Conservation (phyloP, 2,329 filamentous ascomycete species). For the Cercospora brassicicola region DNA sequence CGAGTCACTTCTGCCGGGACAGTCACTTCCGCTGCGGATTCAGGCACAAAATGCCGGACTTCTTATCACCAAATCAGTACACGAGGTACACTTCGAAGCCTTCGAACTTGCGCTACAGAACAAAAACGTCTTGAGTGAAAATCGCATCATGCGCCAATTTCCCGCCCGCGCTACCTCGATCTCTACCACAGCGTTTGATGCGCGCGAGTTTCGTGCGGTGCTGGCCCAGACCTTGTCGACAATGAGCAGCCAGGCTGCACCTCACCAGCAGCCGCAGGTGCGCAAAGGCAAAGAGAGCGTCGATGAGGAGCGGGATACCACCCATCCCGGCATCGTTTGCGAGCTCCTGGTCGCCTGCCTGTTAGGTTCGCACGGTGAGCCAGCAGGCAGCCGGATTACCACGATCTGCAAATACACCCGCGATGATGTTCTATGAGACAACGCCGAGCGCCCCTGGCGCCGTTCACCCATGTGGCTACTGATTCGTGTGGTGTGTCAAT, state of each 20-base stretch:
- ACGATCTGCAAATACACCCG: slow-evolving; percentile 58
- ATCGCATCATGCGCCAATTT: slow-evolving; percentile 60
- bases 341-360: slow-evolving; percentile 52
- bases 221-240: slow-evolving; percentile 23
- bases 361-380: slow-evolving; percentile 2
- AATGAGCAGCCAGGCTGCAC: slow-evolving; percentile 22
- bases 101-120: slow-evolving; percentile 61
- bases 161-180: slow-evolving; percentile 55
- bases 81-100: slow-evolving; percentile 54
- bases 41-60: slow-evolving; percentile 31
- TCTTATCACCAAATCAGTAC: slow-evolving; percentile 22
- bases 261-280: slow-evolving; percentile 24
- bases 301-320: slow-evolving; percentile 60
- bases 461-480: slow-evolving; percentile 63
- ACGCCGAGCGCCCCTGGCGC: slow-evolving; percentile 58
- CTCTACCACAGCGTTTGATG: slow-evolving; percentile 24
- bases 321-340: slow-evolving; percentile 58
- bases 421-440: slow-evolving; percentile 59
- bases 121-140: slow-evolving; percentile 53
- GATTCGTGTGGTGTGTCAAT: slow-evolving; percentile 59
- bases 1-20: not conserved
- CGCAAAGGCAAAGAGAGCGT: slow-evolving; percentile 54
- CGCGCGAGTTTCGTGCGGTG: slow-evolving; percentile 29
- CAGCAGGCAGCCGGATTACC: not conserved
- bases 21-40: slow-evolving; percentile 14